A percentile compares a stretch with the other conserved stretches of the same genome.
phyloP scores from a whole-genome alignment of 495 filamentous ascomycete species.

The Cenococcum geophilum region DNA sequence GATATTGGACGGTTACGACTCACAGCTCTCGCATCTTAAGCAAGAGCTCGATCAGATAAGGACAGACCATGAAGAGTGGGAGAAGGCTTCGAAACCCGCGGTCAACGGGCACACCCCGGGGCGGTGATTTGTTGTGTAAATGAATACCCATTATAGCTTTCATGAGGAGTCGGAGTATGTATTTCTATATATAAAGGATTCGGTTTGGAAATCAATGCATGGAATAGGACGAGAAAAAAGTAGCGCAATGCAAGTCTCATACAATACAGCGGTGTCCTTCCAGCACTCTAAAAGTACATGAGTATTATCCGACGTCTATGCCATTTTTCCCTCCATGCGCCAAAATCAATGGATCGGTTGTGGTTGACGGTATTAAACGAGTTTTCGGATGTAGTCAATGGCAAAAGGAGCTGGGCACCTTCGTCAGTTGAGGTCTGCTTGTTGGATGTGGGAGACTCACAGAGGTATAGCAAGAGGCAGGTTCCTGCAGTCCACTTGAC shows the following conservation, averaged over 20 bases:
- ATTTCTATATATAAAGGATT: neutral
- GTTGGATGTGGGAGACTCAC: slow-evolving; percentile 46
- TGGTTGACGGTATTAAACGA: slow-evolving; percentile 50
- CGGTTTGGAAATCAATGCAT: neutral
- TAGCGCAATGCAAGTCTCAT: neutral
- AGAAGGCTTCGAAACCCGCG: slow-evolving; percentile 39
- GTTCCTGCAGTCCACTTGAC: slow-evolving; percentile 50
- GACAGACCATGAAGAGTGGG: slow-evolving; percentile 73
- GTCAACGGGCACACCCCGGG: neutral
- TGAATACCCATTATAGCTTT: neutral
- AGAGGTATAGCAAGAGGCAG: slow-evolving; percentile 61
- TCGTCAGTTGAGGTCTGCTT: slow-evolving; percentile 11
- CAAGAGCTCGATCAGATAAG: slow-evolving; percentile 72
- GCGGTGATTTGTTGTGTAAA: neutral
- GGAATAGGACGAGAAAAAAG: neutral
- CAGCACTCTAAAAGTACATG: neutral
- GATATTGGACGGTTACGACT: slow-evolving; percentile 87
- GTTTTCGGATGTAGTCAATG: slow-evolving; percentile 65
- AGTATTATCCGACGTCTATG: neutral
- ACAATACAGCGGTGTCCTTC: neutral
- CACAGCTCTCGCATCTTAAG: slow-evolving; percentile 77
- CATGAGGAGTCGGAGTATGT: neutral
- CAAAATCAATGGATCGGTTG: neutral
- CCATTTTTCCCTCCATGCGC: neutral
- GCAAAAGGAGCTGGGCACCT: slow-evolving; percentile 63